A percentile compares a stretch with the other conserved stretches of the same genome.
phyloP scores from a whole-genome alignment of 2,329 filamentous ascomycete genomes.

The Sphaerulina populicola region DNA sequence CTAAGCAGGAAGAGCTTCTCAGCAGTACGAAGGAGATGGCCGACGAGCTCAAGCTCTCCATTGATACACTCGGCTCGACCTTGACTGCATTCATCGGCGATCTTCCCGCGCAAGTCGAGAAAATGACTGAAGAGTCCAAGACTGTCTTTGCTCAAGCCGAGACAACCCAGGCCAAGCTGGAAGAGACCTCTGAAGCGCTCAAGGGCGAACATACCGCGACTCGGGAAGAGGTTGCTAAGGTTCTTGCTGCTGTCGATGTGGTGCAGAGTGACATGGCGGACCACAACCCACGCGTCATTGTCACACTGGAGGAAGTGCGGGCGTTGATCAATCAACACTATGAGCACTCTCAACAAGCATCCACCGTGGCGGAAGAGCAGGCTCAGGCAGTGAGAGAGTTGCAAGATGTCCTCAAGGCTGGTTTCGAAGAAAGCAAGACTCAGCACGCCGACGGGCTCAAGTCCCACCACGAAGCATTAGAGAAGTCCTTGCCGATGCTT shows the following conservation, averaged over 20 bases:
- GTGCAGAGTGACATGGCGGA: constrained; percentile 73
- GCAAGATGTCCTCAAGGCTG: constrained; percentile 37
- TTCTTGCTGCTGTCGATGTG: constrained; percentile 62
- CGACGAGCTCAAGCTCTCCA: constrained; percentile 77
- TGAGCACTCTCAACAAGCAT: constrained; percentile 65
- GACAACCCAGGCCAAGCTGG: constrained; percentile 64
- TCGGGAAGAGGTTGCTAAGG: constrained; percentile 68
- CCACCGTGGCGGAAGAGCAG: constrained; percentile 31
- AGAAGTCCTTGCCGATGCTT: constrained; percentile 38
- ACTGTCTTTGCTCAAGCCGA: constrained; percentile 78
- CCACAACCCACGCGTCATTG: constrained; percentile 79
- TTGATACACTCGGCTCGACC: constrained; percentile 72
- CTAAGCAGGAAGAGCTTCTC: constrained; percentile 64
- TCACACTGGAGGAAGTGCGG: constrained; percentile 78
- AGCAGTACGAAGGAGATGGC: constrained; percentile 67
- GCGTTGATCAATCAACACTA: constrained; percentile 76
- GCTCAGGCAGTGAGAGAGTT: constrained; percentile 39
- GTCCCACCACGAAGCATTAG: constrained; percentile 37
- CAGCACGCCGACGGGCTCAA: constrained; percentile 30
- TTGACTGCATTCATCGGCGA: constrained; percentile 43
- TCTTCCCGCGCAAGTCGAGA: constrained; percentile 59
- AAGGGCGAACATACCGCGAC: constrained; percentile 77
- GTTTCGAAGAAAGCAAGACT: constrained; percentile 39
- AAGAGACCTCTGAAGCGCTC: constrained; percentile 63
- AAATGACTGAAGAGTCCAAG: constrained; percentile 78